A percentile compares a stretch with the other conserved stretches of the same genome.
Evolutionary conservation across 306 rosid genomes (phyloP).

Genomic region (Hippophae gyantsensis): DNA sequence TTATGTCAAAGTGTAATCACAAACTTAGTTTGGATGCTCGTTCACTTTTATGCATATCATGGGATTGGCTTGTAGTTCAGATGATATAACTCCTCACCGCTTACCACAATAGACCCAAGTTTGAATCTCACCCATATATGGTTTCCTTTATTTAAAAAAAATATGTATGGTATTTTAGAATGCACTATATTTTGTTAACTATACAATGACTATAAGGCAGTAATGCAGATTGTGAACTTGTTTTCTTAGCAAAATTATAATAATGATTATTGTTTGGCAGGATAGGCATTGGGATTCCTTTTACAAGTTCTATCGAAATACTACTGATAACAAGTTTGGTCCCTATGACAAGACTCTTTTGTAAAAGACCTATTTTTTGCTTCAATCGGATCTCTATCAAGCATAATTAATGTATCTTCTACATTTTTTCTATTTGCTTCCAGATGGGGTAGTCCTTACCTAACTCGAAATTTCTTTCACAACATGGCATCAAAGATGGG

Average conservation of each 20-base stretch:
- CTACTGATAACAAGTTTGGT: conserved; percentile 81
- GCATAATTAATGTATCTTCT: conserved; percentile 8
- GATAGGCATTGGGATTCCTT: conserved; percentile 85
- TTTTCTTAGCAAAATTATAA: not conserved
- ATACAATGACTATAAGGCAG: not conserved
- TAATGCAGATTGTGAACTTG: not conserved
- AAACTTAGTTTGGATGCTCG: not conserved
- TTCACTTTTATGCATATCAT: not conserved
- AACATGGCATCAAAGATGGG: conserved; percentile 81
- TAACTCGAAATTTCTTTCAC: conserved; percentile 82
- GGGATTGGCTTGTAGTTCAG: not conserved
- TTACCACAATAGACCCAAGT: too few species aligned
- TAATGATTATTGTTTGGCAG: conserved; percentile 37
- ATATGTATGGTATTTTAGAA: too few species aligned
- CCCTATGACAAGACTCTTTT: conserved; percentile 7
- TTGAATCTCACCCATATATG: too few species aligned
- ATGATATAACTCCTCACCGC: too few species aligned
- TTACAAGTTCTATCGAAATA: conserved; percentile 75
- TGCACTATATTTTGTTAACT: too few species aligned
- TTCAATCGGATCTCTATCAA: not conserved
- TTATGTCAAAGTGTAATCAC: not conserved
- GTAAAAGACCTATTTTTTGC: not conserved
- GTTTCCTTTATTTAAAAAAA: too few species aligned
- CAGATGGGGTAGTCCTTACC: conserved; percentile 95
- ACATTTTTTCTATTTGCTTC: conserved; percentile 16